Conservation (phyloP, 1,284 basidiomycete genomes). For the Apiotrichum porosum region DNA sequence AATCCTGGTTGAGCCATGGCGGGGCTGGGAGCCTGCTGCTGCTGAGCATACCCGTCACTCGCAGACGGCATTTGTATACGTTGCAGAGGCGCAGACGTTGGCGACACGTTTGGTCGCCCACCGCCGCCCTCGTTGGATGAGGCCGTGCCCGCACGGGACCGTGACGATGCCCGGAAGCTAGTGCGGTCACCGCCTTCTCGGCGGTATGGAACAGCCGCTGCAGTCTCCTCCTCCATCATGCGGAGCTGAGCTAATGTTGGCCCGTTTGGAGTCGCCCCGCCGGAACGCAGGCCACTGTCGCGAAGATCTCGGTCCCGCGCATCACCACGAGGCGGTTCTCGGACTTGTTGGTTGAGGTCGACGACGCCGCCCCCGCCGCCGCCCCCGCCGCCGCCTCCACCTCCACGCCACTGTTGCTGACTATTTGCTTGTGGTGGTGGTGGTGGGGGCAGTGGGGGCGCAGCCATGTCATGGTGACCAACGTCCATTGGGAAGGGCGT, state of each 20-base stretch:
- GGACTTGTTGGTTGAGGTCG: too few relatives aligned
- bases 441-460: conserved; percentile 1
- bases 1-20: conserved; percentile 11
- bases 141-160: neutral
- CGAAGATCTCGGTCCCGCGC: too few relatives aligned
- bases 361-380: conserved; percentile 7
- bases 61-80: too few relatives aligned
- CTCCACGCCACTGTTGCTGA: too few relatives aligned
- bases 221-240: conserved; percentile 3
- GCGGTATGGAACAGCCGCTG: conserved; percentile 14
- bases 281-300: too few relatives aligned
- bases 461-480: conserved; percentile 14
- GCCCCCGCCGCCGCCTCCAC: too few relatives aligned
- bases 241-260: too few relatives aligned
- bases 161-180: neutral
- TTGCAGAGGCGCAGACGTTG: neutral
- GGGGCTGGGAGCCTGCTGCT: conserved; percentile 2
- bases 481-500: conserved; percentile 39
- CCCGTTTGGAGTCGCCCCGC: too few relatives aligned
- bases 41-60: too few relatives aligned
- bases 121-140: neutral
- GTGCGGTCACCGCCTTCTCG: neutral
- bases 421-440: too few relatives aligned
- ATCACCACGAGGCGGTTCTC: too few relatives aligned
- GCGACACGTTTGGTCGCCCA: conserved; percentile 2